A percentile compares a stretch with the other conserved stretches of the same genome.
These are phyloP conservation scores for Psilocybe cubensis DNA, from an alignment of 768 basidiomycete species.

Conservation along the genomic window DNA sequence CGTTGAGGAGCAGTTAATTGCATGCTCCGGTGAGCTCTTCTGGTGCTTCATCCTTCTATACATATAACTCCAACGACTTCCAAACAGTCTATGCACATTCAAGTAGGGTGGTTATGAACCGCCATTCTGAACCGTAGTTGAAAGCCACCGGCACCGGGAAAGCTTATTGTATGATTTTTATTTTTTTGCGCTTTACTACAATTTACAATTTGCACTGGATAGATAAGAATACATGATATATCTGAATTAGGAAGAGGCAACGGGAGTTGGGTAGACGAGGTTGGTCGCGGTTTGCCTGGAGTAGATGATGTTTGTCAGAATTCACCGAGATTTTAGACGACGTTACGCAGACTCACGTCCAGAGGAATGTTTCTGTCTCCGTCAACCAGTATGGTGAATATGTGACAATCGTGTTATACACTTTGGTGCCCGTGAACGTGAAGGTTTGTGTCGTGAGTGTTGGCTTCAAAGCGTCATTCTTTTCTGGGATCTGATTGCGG, in stretches of 20 bases:
- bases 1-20: no score
- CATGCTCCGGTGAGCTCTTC: no score
- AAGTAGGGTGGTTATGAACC: no score
- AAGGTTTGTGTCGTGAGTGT: slow-evolving; percentile 1
- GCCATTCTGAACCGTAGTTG: no score
- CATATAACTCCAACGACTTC: no score
- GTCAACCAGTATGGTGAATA: background rate
- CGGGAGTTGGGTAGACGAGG: background rate
- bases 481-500: background rate
- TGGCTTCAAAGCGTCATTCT: background rate
- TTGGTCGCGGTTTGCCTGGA: background rate
- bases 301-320: background rate
- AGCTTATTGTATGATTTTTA: no score
- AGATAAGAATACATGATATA: background rate
- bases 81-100: no score
- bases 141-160: no score
- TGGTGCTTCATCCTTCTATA: no score
- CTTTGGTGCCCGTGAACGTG: background rate
- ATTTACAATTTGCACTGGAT: background rate
- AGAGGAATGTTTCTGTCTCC: background rate
- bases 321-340: background rate
- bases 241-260: background rate
- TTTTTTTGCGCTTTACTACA: background rate
- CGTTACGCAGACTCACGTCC: background rate
- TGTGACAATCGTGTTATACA: background rate